phyloP scores from a whole-genome alignment of 1,139 yeast genomes.

The Pichia cactophila region DNA sequence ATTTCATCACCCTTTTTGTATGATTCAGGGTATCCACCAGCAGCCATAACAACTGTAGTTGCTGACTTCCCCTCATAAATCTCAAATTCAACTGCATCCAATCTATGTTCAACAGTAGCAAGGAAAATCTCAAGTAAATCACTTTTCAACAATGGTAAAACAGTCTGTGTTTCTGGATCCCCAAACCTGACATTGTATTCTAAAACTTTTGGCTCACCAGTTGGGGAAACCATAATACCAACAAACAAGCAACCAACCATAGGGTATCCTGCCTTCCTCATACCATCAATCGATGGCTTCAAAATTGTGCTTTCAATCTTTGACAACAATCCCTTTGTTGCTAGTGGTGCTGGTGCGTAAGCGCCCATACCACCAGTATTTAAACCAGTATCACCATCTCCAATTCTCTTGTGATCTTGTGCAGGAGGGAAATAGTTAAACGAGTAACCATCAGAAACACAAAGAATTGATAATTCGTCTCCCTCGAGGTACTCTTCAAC shows the following conservation, averaged over 20 bases:
- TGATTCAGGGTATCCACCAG: conserved; percentile 92
- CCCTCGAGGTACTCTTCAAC: conserved; percentile 96
- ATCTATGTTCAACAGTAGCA: conserved; percentile 91
- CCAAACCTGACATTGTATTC: conserved; percentile 98
- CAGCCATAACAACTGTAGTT: conserved; percentile 92
- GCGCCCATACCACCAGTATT: conserved; percentile 99
- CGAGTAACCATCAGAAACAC: conserved; percentile 91
- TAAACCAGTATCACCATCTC: conserved; percentile 87
- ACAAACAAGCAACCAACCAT: conserved; percentile 94
- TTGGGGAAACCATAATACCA: conserved; percentile 84
- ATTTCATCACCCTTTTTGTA: conserved; percentile 86
- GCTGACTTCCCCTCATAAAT: conserved; percentile 58
- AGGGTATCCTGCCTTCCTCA: conserved; percentile 94
- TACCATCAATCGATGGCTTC: conserved; percentile 90
- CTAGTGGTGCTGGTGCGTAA: conserved; percentile 95
- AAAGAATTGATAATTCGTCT: conserved; percentile 88
- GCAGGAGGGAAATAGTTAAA: conserved; percentile 91
- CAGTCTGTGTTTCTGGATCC: conserved; percentile 98
- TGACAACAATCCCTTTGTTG: conserved; percentile 58
- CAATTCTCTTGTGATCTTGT: conserved; percentile 95
- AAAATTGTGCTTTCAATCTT: conserved; percentile 67
- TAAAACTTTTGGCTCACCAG: conserved; percentile 82
- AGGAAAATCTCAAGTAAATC: conserved; percentile 88
- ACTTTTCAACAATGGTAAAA: conserved; percentile 80
- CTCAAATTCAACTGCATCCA: conserved; percentile 72